Conservation (phyloP, 2,329 filamentous ascomycete species). For the Ilyonectria sp. region DNA sequence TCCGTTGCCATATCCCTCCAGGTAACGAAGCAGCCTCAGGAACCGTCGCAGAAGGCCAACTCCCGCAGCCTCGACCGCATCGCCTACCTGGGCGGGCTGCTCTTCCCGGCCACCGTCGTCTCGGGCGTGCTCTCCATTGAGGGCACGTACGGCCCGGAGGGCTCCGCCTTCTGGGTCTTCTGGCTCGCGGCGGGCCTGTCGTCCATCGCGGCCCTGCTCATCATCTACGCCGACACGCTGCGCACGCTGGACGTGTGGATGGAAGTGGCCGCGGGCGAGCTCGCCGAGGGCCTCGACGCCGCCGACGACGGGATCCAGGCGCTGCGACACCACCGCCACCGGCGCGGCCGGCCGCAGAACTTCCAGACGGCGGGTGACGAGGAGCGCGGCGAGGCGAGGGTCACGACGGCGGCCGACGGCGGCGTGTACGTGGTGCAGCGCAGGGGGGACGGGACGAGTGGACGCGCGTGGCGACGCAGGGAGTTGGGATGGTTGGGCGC, state of each 20-base stretch:
- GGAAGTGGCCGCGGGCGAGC: slow-evolving; percentile 54
- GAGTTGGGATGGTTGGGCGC: slow-evolving; percentile 65
- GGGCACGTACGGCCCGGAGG: slow-evolving; percentile 60
- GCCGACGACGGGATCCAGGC: slow-evolving; percentile 22
- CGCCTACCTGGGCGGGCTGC: slow-evolving; percentile 64
- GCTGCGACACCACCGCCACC: slow-evolving; percentile 24
- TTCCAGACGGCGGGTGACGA: slow-evolving; percentile 50
- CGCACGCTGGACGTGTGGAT: slow-evolving; percentile 63
- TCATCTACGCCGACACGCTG: slow-evolving; percentile 66
- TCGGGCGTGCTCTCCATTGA: slow-evolving; percentile 64
- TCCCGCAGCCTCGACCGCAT: slow-evolving; percentile 62
- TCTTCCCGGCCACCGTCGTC: slow-evolving; percentile 65
- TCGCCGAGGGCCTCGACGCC: slow-evolving; percentile 29
- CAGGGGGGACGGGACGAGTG: slow-evolving; percentile 46
- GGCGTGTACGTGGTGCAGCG: slow-evolving; percentile 51
- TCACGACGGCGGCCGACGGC: slow-evolving; percentile 48
- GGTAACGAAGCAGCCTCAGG: slow-evolving; percentile 11
- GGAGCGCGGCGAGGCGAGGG: slow-evolving; percentile 52
- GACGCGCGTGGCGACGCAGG: slow-evolving; percentile 58
- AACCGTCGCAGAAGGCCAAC: slow-evolving; percentile 50
- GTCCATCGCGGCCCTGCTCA: slow-evolving; percentile 54
- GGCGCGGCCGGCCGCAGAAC: slow-evolving; percentile 49
- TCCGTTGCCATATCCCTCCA: slow-evolving; percentile 31
- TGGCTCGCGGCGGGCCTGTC: slow-evolving; percentile 61
- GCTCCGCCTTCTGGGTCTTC: slow-evolving; percentile 62